Evolutionary conservation across 179 eudicot species (phyloP).

Genomic region (Silene coronaria): DNA sequence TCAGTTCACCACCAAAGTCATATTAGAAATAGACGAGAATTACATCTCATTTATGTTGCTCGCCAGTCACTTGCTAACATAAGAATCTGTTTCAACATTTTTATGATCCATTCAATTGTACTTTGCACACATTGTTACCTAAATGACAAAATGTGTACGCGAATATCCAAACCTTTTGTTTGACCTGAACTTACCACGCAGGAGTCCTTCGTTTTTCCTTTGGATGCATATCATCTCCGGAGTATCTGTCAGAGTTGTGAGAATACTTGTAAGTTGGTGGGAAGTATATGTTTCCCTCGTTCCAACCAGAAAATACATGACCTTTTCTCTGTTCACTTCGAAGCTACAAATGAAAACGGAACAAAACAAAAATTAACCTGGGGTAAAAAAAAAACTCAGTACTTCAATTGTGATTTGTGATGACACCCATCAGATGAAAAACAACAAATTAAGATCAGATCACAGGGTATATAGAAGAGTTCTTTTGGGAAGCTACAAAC

Average conservation of each 20-base stretch:
- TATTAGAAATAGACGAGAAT: too few relatives aligned
- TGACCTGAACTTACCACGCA: slow-evolving; percentile 52
- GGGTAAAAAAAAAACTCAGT: not conserved
- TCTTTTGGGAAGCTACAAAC: slow-evolving; percentile 26
- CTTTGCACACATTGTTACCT: too few relatives aligned
- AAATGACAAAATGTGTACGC: too few relatives aligned
- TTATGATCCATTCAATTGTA: too few relatives aligned
- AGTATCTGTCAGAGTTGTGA: slow-evolving; percentile 77
- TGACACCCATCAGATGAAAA: not conserved
- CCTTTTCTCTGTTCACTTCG: slow-evolving; percentile 68
- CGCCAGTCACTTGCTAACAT: too few relatives aligned
- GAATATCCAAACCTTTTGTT: too few relatives aligned
- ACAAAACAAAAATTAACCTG: not conserved
- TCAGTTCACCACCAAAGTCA: too few relatives aligned
- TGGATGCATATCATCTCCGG: slow-evolving; percentile 70
- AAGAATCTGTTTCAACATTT: too few relatives aligned
- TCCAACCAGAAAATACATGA: slow-evolving; percentile 75
- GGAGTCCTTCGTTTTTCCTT: slow-evolving; percentile 78
- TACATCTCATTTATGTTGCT: too few relatives aligned
- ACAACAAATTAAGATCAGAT: too few relatives aligned
- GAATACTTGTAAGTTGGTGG: slow-evolving; percentile 95
- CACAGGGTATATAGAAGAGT: not conserved
- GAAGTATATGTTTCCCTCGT: slow-evolving; percentile 78
- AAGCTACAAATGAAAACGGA: slow-evolving; percentile 37
- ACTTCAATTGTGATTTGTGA: not conserved